These are phyloP conservation scores for Eimeria sp. DNA, from an alignment of 169 alveolate genomes.

Conservation along the genomic window DNA sequence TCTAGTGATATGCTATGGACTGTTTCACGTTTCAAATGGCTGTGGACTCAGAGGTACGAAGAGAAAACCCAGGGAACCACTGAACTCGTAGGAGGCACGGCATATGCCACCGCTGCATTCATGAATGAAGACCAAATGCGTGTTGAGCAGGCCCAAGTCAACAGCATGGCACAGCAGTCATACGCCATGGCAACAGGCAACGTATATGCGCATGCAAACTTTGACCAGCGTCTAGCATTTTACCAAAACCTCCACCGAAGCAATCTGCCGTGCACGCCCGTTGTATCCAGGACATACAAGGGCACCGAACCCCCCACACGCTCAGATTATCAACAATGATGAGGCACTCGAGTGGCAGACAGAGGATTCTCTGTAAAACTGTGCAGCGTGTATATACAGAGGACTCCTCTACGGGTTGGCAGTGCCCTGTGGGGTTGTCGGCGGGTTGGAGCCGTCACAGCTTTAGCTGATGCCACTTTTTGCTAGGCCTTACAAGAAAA, in stretches of 20 bases:
- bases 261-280: constrained; percentile 64
- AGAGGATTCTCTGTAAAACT: not conserved
- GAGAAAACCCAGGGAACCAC: not conserved
- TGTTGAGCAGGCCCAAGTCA: constrained; percentile 43
- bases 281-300: constrained; percentile 36
- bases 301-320: constrained; percentile 34
- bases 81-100: constrained; percentile 65
- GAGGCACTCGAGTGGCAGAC: not conserved
- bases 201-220: constrained; percentile 44
- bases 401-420: not conserved
- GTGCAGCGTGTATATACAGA: not conserved
- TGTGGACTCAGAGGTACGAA: not conserved
- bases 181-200: constrained; percentile 63
- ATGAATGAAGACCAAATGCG: constrained; percentile 42
- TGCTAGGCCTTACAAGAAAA: not conserved
- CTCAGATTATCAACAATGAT: not conserved
- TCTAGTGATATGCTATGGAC: not conserved
- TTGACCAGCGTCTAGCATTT: constrained; percentile 65
- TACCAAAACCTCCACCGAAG: constrained; percentile 61
- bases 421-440: not conserved
- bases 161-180: constrained; percentile 57
- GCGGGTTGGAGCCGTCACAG: not conserved
- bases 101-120: constrained; percentile 30
- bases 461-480: constrained; percentile 19
- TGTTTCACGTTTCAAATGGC: not conserved